Evolutionary conservation across 1,284 basidiomycete species (phyloP).

Genomic region (Marasmius tenuissimus): DNA sequence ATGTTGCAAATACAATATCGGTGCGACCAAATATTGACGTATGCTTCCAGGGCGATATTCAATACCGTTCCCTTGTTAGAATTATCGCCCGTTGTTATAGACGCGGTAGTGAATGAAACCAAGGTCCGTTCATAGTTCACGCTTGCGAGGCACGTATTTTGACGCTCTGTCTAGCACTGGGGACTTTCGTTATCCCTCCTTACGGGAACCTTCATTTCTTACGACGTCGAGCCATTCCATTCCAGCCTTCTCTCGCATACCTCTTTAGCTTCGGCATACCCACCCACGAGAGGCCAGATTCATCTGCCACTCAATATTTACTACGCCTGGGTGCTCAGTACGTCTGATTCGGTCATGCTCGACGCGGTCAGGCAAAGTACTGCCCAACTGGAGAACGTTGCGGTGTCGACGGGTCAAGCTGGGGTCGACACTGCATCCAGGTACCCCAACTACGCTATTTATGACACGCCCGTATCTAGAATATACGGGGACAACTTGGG

Average conservation of each 20-base stretch:
- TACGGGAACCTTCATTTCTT: constrained; percentile 41
- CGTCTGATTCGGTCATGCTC: constrained; percentile 38
- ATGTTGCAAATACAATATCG: constrained; percentile 8
- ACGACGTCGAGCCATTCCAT: constrained; percentile 58
- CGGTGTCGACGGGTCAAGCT: constrained; percentile 40
- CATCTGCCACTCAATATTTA: constrained; percentile 50
- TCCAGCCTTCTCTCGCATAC: constrained; percentile 41
- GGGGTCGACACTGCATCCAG: constrained; percentile 35
- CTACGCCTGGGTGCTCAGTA: constrained; percentile 37
- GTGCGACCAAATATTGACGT: too few species aligned
- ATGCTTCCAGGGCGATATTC: constrained; percentile 40
- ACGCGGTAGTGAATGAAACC: constrained; percentile 50
- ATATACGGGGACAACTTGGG: constrained; percentile 51
- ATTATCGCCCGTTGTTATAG: constrained; percentile 40
- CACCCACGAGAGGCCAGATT: constrained; percentile 38
- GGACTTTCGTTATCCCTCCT: constrained; percentile 27
- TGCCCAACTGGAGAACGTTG: constrained; percentile 34
- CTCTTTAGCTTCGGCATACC: constrained; percentile 42
- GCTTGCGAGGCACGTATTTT: background rate
- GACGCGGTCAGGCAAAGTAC: constrained; percentile 39
- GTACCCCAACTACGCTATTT: constrained; percentile 57
- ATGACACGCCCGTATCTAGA: constrained; percentile 39
- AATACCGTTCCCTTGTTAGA: constrained; percentile 45
- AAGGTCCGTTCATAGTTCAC: constrained; percentile 29
- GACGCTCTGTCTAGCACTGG: constrained; percentile 22